A percentile compares a stretch with the other conserved stretches of the same genome.
phyloP scores from a whole-genome alignment of 192 early-diverging fungal genomes.

The Gryganskiella cystojenkinii region DNA sequence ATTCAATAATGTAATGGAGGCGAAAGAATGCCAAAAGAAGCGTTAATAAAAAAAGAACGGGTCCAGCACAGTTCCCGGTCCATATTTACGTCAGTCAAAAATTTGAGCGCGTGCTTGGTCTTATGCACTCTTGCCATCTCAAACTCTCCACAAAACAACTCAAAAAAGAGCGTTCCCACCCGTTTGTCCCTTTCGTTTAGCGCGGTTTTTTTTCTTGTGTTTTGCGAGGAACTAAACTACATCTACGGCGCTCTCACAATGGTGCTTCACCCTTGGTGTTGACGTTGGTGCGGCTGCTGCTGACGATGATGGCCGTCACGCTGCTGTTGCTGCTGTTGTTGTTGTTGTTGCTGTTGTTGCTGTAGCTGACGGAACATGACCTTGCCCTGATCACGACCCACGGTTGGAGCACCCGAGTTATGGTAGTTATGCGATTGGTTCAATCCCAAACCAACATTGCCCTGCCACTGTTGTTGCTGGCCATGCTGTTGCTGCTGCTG shows the following conservation, averaged over 20 bases:
- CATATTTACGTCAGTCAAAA: too few species aligned
- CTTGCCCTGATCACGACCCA: conserved; percentile 37
- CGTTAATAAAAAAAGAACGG: too few species aligned
- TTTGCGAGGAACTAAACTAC: background rate
- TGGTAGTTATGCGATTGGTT: background rate
- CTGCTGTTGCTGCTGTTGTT: conserved; percentile 42
- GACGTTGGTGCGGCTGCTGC: background rate
- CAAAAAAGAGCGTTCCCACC: too few species aligned
- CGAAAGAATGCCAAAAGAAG: too few species aligned
- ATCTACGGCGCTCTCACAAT: too few species aligned
- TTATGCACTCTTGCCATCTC: too few species aligned
- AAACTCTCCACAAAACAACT: too few species aligned
- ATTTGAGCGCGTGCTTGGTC: too few species aligned
- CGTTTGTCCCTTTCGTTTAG: too few species aligned
- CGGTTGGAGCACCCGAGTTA: conserved; percentile 1
- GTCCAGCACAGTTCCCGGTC: too few species aligned
- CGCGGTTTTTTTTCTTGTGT: conserved; percentile 11
- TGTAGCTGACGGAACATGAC: conserved; percentile 45
- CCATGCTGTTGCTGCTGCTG: conserved; percentile 28
- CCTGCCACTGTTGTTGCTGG: conserved; percentile 15
- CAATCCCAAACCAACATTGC: conserved; percentile 14
- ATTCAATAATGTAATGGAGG: too few species aligned
- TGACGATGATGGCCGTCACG: conserved; percentile 6
- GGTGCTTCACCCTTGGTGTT: too few species aligned
- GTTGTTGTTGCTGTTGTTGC: conserved; percentile 29